Base-by-base conservation (phyloP, 2,329 filamentous ascomycete genomes). In the Apiospora kogelbergensis region DNA sequence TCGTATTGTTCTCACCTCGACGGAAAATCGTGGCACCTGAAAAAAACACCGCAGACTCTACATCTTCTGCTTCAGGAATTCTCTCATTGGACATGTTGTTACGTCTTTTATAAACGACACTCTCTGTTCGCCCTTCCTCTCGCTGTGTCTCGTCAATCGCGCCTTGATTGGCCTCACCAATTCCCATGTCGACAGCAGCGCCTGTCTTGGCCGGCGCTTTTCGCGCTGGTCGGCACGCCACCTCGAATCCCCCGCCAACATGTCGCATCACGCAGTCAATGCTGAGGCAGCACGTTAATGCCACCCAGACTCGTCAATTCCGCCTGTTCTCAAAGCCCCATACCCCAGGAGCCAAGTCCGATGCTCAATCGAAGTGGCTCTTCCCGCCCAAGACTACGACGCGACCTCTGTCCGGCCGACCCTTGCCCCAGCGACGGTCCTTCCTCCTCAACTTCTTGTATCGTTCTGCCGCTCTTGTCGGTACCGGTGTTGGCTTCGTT, bases 401-500 rank as follows among this genome's bases (percentile, higher is more conserved):
- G 33, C 83, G 85, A 69, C 75, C 77, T 6, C 75, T 89, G 22
- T 89, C 87, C 0, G 87, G 87, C 30, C 84, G 81, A 73, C 84
- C 86, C 20, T 80, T 87, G 3, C 84, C 84, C 7, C 84, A 87
- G 72, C 73, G 78, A 65, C 80, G 81, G 63, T 88, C 85, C 20
- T 79, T 80, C 71, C 65, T 85, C 3, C 76, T 87, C 68, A 88
- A 86, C 76, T 89, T 92, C 75, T 79, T 89, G 63, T 93, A 93
- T 78, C 88, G 92, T 73, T 85, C 88, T 41, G 91, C 94, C 42
- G 89, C 92, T 2, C 88, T 88, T 75, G 80, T 93, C 26, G 96
- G 96, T 46, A 90, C 93, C 69, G 92, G 95, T 65, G 86, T 96
- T 45, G 84, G 91, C 9, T 85, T 95, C 66, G 79, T 93, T 68